phyloP scores from a whole-genome alignment of 2,329 filamentous ascomycete species.

The Podosphaera aphanis region DNA sequence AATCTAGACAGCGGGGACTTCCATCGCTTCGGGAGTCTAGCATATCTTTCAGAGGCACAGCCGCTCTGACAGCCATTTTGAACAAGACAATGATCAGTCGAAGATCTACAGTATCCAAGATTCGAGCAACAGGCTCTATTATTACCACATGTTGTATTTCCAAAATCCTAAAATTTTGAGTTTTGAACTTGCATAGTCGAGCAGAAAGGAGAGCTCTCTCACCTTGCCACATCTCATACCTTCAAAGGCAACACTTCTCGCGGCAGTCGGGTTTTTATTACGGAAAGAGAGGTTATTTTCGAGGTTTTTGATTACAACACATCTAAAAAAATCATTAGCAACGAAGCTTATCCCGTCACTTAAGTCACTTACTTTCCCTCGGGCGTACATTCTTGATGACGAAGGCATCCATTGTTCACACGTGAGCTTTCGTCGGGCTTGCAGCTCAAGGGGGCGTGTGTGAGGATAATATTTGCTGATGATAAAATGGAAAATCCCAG shows the following conservation, averaged over 20 bases:
- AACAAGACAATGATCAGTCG: slow-evolving; percentile 9
- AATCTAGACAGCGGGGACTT: too few species aligned
- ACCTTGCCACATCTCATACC: slow-evolving; percentile 14
- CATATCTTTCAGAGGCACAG: slow-evolving; percentile 7
- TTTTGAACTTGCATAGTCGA: too few species aligned
- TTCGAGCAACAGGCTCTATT: slow-evolving; percentile 15
- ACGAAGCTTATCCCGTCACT: too few species aligned
- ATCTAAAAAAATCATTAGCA: slow-evolving; percentile 8
- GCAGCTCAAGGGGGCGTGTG: slow-evolving; percentile 22
- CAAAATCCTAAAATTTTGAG: too few species aligned
- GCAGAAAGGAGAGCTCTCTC: too few species aligned
- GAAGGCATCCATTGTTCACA: slow-evolving; percentile 15
- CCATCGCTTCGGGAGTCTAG: slow-evolving; percentile 2
- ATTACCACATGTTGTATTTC: slow-evolving; percentile 12
- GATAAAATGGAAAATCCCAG: too few species aligned
- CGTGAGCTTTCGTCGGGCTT: slow-evolving; percentile 9
- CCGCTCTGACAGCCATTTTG: slow-evolving; percentile 15
- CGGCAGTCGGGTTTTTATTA: slow-evolving; percentile 1
- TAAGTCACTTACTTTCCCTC: slow-evolving; percentile 9
- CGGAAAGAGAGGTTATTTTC: slow-evolving; percentile 6
- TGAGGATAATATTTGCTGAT: slow-evolving; percentile 25
- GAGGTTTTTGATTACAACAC: slow-evolving; percentile 5
- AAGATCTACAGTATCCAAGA: slow-evolving; percentile 8
- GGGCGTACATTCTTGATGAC: slow-evolving; percentile 11
- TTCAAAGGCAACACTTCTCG: slow-evolving; percentile 4